Evolutionary conservation across 2,329 filamentous ascomycete genomes (phyloP).

Genomic region (Beauveria medogensis): DNA sequence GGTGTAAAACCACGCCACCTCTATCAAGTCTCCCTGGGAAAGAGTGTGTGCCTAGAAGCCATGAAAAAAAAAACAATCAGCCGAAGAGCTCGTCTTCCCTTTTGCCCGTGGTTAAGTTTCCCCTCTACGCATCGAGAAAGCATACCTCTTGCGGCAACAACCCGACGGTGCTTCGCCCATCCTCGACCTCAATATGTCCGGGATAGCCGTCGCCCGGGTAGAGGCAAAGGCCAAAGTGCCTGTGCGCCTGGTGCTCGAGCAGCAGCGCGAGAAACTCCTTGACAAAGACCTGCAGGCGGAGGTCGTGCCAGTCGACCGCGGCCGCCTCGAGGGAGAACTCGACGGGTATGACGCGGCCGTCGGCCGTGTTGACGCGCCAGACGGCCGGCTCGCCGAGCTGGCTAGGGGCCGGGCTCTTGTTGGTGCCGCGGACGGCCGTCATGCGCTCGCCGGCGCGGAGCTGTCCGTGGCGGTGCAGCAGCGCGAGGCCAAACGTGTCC

Average conservation of each 20-base stretch:
- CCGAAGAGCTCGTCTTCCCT: too few relatives aligned
- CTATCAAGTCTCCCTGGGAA: background rate
- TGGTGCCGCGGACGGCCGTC: background rate
- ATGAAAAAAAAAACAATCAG: background rate
- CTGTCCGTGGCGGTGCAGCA: constrained; percentile 2
- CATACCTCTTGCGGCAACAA: constrained; percentile 2
- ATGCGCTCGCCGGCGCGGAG: constrained; percentile 4
- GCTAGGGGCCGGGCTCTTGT: background rate
- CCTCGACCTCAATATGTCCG: background rate
- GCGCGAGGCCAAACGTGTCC: background rate
- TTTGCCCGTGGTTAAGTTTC: too few relatives aligned
- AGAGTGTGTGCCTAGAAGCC: background rate
- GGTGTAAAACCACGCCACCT: constrained; percentile 5
- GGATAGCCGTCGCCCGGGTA: constrained; percentile 8
- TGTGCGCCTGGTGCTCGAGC: background rate
- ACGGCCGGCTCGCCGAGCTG: background rate
- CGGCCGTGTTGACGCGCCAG: constrained; percentile 1
- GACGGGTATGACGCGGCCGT: constrained; percentile 7
- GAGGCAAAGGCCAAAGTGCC: background rate
- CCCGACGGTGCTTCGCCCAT: background rate
- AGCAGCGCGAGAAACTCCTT: background rate
- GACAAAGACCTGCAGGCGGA: background rate
- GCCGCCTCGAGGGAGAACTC: constrained; percentile 1
- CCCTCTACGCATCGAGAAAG: background rate
- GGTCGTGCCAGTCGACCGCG: background rate